A percentile compares a stretch with the other conserved stretches of the same genome.
Conservation (phyloP, 2,329 filamentous ascomycete species). For the Bipolaris bicolor region DNA sequence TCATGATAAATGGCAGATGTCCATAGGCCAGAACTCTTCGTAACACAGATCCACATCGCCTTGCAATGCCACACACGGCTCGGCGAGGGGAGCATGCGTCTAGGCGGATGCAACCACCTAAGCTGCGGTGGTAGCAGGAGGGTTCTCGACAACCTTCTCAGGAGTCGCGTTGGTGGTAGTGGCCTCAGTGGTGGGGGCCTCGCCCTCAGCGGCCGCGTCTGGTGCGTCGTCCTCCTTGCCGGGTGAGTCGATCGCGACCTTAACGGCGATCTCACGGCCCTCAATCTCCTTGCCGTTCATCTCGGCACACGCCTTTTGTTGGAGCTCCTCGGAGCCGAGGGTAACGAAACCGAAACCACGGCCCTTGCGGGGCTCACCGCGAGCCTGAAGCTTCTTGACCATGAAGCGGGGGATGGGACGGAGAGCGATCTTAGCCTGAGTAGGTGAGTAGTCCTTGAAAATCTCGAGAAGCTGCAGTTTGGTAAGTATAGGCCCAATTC, state of each 20-base stretch:
- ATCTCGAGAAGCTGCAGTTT: slow-evolving; percentile 86
- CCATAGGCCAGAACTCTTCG: slow-evolving; percentile 29
- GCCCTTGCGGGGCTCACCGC: slow-evolving; percentile 97
- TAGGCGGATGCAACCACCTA: slow-evolving; percentile 39
- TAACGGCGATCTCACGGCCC: slow-evolving; percentile 98
- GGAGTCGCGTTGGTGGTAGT: slow-evolving; percentile 27
- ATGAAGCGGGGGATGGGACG: slow-evolving; percentile 99
- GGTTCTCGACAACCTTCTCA: slow-evolving; percentile 30
- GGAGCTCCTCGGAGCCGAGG: slow-evolving; percentile 89
- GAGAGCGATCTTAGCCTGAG: slow-evolving; percentile 96
- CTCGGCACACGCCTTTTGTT: slow-evolving; percentile 95
- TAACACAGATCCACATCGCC: slow-evolving; percentile 34
- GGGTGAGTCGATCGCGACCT: slow-evolving; percentile 99
- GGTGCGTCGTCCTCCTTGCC: slow-evolving; percentile 91
- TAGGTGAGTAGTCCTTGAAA: slow-evolving; percentile 88
- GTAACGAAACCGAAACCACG: slow-evolving; percentile 99
- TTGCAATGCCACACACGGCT: slow-evolving; percentile 28
- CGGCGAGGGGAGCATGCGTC: slow-evolving; percentile 17
- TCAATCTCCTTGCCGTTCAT: slow-evolving; percentile 99
- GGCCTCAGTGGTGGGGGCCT: slow-evolving; percentile 42
- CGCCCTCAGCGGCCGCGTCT: slow-evolving; percentile 52
- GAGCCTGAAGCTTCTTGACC: slow-evolving; percentile 99
- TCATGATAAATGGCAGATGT: slow-evolving; percentile 40
- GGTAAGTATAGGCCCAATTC: slow-evolving; percentile 17
- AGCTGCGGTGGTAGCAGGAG: slow-evolving; percentile 38